Base-by-base conservation (phyloP, 2,329 filamentous ascomycete species). In the Clonostachys rosea region DNA sequence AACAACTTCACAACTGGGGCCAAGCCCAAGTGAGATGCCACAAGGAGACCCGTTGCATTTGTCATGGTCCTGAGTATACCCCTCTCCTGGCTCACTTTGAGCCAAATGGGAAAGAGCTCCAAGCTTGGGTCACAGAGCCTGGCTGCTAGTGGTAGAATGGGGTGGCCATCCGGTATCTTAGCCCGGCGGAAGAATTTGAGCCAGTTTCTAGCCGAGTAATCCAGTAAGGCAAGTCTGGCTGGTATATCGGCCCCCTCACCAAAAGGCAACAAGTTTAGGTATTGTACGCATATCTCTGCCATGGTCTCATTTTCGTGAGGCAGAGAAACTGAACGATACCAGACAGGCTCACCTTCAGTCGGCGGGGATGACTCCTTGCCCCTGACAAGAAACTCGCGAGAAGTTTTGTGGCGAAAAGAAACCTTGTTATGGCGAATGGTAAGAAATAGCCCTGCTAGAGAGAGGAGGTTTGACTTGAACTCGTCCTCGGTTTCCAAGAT, bases 321-420 rank as follows among this genome's bases (percentile, higher is more conserved):
- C 10, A 37, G 49, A 20, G 48, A 50, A 42, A 59, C 54, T 7
- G 54, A 56, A 34, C 50, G 48, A 18, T 55, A 43, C 58, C 56
- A 56, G n/a, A 5, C 18, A 37, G 52, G 12, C 40, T 48, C 17
- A 30, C 9, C 8, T 9, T 10, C 24, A 41, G 47, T 20, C 44
- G 17, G n/a, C 43, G 13, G n/a, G 49, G 43, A 33, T 8, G 33
- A 48, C 49, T 35, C 44, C 9, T 17, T 43, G 36, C 53, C 44
- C 43, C 49, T 49, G 2, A 60, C 49, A 40, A 64, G 59, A 50
- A 64, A 65, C 43, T 64, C 60, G 7, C 58, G 52, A 40, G 59
- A 61, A 5, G 60, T 63, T 53, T 65, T 58, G 47, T 65, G 59
- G 13, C 64, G 47, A 35, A 65, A 56, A 42, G 62, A 60, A 44